A percentile compares a stretch with the other conserved stretches of the same genome.
Evolutionary conservation across 805 yeast genomes (phyloP).

Genomic region (Yarrowia keelungensis): DNA sequence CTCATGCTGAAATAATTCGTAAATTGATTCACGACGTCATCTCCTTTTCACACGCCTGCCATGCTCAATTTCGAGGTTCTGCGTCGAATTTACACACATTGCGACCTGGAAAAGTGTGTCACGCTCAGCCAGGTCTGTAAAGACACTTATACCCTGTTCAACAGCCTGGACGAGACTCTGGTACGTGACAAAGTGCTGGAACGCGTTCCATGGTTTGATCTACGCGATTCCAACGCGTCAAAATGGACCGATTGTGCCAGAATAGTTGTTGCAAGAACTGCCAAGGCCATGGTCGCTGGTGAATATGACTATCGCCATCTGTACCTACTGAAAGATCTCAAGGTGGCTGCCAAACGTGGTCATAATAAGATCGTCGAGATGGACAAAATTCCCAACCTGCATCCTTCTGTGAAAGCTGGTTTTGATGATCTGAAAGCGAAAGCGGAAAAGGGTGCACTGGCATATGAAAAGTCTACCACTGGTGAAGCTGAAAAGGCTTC

Average conservation of each 20-base stretch:
- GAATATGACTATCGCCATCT: background rate
- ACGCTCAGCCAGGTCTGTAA: slow-evolving; percentile 3
- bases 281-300: background rate
- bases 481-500: background rate
- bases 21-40: too few species aligned
- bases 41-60: background rate
- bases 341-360: background rate
- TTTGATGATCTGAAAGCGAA: background rate
- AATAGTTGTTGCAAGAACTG: background rate
- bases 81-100: background rate
- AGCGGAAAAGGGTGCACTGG: background rate
- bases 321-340: slow-evolving; percentile 2
- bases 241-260: background rate
- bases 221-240: background rate
- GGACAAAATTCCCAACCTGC: background rate
- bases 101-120: background rate
- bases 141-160: background rate
- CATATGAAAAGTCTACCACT: background rate
- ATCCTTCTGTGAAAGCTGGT: too few species aligned
- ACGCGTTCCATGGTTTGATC: slow-evolving; percentile 8
- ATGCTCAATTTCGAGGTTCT: background rate
- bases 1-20: too few species aligned
- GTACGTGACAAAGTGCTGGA: background rate
- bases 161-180: background rate
- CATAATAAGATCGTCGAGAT: background rate